Evolutionary conservation across 495 filamentous ascomycete genomes (phyloP).

Genomic region (Hypoxylon trugodes): DNA sequence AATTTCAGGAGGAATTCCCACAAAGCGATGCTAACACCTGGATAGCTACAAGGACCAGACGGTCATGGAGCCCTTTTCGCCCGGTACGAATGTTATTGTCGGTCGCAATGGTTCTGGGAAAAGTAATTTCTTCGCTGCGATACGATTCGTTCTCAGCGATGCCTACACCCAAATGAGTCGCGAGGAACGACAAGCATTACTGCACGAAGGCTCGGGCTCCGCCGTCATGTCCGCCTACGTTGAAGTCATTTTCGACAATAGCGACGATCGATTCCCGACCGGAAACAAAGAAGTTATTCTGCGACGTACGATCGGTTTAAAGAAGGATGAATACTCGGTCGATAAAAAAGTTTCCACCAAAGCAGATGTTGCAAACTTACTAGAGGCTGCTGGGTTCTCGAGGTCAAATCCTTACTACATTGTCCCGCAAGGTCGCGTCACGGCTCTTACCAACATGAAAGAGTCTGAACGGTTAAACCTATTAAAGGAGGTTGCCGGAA

Average conservation of each 20-base stretch:
- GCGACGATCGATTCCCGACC: conserved; percentile 93
- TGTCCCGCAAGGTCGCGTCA: conserved; percentile 95
- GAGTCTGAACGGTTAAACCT: conserved; percentile 87
- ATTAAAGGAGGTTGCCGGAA: conserved; percentile 96
- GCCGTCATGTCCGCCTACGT: conserved; percentile 99
- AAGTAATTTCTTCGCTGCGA: conserved; percentile 99
- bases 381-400: conserved; percentile 96
- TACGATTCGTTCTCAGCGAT: conserved; percentile 98
- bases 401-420: conserved; percentile 99
- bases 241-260: conserved; percentile 98
- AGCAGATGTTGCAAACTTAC: conserved; percentile 90
- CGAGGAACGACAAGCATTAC: conserved; percentile 92
- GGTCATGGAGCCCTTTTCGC: conserved; percentile 97
- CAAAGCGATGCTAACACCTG: conserved; percentile 29
- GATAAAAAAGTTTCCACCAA: conserved; percentile 97
- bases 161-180: conserved; percentile 95
- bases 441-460: conserved; percentile 97
- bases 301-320: conserved; percentile 91
- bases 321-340: conserved; percentile 98
- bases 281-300: conserved; percentile 90
- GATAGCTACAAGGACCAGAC: conserved; percentile 98
- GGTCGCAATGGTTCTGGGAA: conserved; percentile 99
- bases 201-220: conserved; percentile 96
- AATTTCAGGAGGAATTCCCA: background rate
- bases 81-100: conserved; percentile 98